Evolutionary conservation across 2,329 filamentous ascomycete species (phyloP).

Genomic region (Nemania sp.): DNA sequence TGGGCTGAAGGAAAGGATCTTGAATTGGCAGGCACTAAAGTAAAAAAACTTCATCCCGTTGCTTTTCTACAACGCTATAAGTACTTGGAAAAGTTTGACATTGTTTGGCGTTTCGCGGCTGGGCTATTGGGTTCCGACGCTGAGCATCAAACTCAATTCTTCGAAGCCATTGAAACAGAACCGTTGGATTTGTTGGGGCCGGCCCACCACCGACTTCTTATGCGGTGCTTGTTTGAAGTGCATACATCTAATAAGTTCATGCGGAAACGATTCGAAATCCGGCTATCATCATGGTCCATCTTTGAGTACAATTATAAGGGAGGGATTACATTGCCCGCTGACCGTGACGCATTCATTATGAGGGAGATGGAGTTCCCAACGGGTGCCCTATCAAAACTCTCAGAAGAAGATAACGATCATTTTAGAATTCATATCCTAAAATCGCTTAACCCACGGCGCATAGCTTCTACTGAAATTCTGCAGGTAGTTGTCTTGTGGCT

Average conservation of each 20-base stretch:
- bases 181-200: conserved; percentile 44
- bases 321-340: no score
- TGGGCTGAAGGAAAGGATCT: neutral
- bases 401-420: neutral
- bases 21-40: neutral
- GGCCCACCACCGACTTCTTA: conserved; percentile 43
- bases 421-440: neutral
- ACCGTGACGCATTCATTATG: neutral
- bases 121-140: conserved; percentile 40
- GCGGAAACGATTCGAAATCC: neutral
- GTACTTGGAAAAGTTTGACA: conserved; percentile 42
- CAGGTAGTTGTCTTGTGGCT: neutral
- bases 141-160: conserved; percentile 29
- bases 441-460: neutral
- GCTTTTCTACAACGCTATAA: conserved; percentile 43
- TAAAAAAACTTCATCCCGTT: conserved; percentile 6
- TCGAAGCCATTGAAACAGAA: conserved; percentile 38
- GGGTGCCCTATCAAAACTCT: neutral
- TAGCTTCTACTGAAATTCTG: neutral
- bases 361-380: neutral
- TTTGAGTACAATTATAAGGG: neutral
- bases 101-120: conserved; percentile 48
- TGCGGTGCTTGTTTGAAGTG: conserved; percentile 40
- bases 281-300: neutral
- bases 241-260: neutral